Percentiles rank a stretch among this genome's conserved stretches.
phyloP scores from a whole-genome alignment of 1,139 yeast species.

The Hyphopichia buzzinii region DNA sequence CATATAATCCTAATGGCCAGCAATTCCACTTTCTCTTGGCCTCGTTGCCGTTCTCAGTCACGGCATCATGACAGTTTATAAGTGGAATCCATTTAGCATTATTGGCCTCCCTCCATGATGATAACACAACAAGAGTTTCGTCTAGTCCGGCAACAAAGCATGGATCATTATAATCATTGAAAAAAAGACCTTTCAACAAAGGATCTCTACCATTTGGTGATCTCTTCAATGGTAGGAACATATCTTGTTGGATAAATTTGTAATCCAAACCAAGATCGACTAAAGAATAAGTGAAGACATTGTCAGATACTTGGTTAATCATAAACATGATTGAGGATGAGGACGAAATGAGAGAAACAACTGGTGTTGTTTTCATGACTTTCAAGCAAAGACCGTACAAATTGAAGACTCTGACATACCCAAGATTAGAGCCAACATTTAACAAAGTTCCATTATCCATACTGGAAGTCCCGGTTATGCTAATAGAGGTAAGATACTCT shows the following conservation, averaged over 20 bases:
- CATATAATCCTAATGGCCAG: slow-evolving; percentile 86
- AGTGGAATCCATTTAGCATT: slow-evolving; percentile 90
- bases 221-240: slow-evolving; percentile 34
- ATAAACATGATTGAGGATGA: slow-evolving; percentile 29
- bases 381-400: slow-evolving; percentile 41
- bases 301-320: slow-evolving; percentile 28
- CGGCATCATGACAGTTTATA: slow-evolving; percentile 61
- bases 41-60: slow-evolving; percentile 50
- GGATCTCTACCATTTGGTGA: slow-evolving; percentile 21
- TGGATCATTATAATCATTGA: slow-evolving; percentile 85
- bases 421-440: slow-evolving; percentile 41
- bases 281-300: slow-evolving; percentile 35
- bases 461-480: slow-evolving; percentile 24
- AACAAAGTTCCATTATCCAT: slow-evolving; percentile 30
- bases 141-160: slow-evolving; percentile 72
- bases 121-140: slow-evolving; percentile 65
- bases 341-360: slow-evolving; percentile 38
- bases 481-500: slow-evolving; percentile 40
- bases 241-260: slow-evolving; percentile 41
- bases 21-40: slow-evolving; percentile 55
- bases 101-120: slow-evolving; percentile 73
- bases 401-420: slow-evolving; percentile 41
- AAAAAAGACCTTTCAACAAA: slow-evolving; percentile 67
- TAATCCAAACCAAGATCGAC: slow-evolving; percentile 36
- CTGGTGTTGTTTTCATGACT: slow-evolving; percentile 38